Evolutionary conservation across 2,329 filamentous ascomycete genomes (phyloP).

Genomic region (Venturiaceae sp.): DNA sequence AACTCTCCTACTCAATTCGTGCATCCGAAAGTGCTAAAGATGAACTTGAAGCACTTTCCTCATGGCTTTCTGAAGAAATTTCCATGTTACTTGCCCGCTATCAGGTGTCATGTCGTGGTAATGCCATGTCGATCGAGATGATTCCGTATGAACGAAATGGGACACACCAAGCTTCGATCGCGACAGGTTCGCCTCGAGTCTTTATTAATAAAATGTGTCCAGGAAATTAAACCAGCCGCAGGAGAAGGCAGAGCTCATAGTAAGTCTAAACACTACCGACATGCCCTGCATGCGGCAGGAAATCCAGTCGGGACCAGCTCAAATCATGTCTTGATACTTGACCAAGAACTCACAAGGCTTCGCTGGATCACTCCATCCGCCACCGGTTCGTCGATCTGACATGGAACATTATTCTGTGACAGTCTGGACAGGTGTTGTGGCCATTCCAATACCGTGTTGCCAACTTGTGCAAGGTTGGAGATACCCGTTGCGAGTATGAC

Average conservation of each 20-base stretch:
- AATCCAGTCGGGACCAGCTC: background rate
- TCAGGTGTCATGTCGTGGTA: background rate
- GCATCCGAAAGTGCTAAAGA: background rate
- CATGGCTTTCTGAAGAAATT: background rate
- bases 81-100: background rate
- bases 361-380: background rate
- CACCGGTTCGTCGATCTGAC: background rate
- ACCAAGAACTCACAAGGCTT: background rate
- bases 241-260: background rate
- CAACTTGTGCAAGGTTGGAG: background rate
- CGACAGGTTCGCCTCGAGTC: background rate
- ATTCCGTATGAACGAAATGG: no score
- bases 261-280: no score
- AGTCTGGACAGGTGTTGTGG: no score
- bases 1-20: background rate
- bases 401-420: background rate
- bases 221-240: background rate
- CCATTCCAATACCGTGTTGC: background rate
- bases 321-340: no score
- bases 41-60: background rate
- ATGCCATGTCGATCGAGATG: no score
- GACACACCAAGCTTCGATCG: no score
- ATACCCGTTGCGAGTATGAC: background rate
- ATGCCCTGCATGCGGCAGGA: no score
- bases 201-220: background rate